These are phyloP conservation scores for Madurella fahalii DNA, from an alignment of 2,329 filamentous ascomycete genomes.

Conservation along the genomic window DNA sequence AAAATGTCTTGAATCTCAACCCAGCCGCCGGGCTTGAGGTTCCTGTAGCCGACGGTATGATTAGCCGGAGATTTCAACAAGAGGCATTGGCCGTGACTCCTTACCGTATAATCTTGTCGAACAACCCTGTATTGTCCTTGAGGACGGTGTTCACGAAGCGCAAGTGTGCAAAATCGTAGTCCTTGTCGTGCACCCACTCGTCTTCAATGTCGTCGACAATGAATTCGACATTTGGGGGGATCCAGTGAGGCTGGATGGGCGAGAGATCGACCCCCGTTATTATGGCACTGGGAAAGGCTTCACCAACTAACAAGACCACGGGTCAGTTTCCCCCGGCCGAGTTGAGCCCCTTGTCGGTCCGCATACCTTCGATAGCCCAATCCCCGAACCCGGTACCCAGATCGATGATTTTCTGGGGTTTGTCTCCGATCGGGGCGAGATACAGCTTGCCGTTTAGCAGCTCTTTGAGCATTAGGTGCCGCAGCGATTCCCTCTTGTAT, in stretches of 20 bases:
- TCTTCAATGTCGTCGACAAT: conserved; percentile 54
- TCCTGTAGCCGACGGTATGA: conserved; percentile 15
- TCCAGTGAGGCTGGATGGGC: conserved; percentile 38
- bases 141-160: conserved; percentile 52
- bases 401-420: conserved; percentile 48
- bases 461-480: conserved; percentile 47
- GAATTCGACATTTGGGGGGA: conserved; percentile 54
- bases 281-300: conserved; percentile 41
- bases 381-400: conserved; percentile 49
- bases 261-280: conserved; percentile 46
- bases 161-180: conserved; percentile 59
- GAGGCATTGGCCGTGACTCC: neutral
- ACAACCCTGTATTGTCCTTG: conserved; percentile 35
- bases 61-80: neutral
- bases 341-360: neutral
- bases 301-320: conserved; percentile 37
- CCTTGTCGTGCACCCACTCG: conserved; percentile 52
- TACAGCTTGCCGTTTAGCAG: conserved; percentile 41
- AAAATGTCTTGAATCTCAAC: conserved; percentile 47
- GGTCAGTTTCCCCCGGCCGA: neutral
- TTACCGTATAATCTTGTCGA: conserved; percentile 22
- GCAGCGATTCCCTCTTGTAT: conserved; percentile 45
- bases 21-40: conserved; percentile 47
- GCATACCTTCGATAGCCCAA: conserved; percentile 53
- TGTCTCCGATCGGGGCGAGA: conserved; percentile 41